A percentile compares a stretch with the other conserved stretches of the same genome.
Evolutionary conservation across 2,329 filamentous ascomycete species (phyloP).

Genomic region (Xylariomycetidae sp.): DNA sequence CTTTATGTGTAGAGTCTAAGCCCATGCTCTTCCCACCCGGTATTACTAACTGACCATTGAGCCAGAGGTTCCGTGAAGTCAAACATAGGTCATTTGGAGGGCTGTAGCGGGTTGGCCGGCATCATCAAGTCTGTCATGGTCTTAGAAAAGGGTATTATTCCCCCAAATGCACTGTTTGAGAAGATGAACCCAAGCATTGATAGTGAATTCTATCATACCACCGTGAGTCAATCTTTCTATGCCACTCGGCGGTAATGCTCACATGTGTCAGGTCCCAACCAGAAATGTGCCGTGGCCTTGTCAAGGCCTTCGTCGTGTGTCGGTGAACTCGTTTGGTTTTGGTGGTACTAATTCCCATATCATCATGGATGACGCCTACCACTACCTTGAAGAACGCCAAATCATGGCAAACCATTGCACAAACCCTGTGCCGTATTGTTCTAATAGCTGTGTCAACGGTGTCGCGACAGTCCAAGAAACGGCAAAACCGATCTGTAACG

Average conservation of each 20-base stretch:
- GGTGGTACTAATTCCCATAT: slow-evolving; percentile 21
- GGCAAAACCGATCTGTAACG: too few relatives aligned
- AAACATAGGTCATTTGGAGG: slow-evolving; percentile 19
- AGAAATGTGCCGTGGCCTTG: slow-evolving; percentile 12
- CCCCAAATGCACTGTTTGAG: slow-evolving; percentile 26
- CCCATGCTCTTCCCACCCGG: not conserved
- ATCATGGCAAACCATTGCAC: slow-evolving; percentile 5
- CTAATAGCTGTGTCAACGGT: too few relatives aligned
- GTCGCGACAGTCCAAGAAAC: too few relatives aligned
- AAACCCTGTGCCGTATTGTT: too few relatives aligned
- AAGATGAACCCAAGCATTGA: slow-evolving; percentile 17
- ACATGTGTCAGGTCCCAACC: slow-evolving; percentile 2
- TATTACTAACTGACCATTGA: not conserved
- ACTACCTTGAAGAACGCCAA: slow-evolving; percentile 4
- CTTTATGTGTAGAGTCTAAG: not conserved
- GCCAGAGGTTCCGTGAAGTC: slow-evolving; percentile 17
- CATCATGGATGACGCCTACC: slow-evolving; percentile 9
- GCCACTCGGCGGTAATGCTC: not conserved
- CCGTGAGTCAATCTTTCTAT: slow-evolving; percentile 1
- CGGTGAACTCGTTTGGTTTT: slow-evolving; percentile 20
- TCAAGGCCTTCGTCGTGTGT: slow-evolving; percentile 8
- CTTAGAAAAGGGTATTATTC: slow-evolving; percentile 10
- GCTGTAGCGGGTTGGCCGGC: slow-evolving; percentile 14
- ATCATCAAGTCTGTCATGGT: slow-evolving; percentile 13
- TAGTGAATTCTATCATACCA: not conserved